These are phyloP conservation scores for Pisolithus albus DNA, from an alignment of 768 basidiomycete genomes.

Conservation along the genomic window DNA sequence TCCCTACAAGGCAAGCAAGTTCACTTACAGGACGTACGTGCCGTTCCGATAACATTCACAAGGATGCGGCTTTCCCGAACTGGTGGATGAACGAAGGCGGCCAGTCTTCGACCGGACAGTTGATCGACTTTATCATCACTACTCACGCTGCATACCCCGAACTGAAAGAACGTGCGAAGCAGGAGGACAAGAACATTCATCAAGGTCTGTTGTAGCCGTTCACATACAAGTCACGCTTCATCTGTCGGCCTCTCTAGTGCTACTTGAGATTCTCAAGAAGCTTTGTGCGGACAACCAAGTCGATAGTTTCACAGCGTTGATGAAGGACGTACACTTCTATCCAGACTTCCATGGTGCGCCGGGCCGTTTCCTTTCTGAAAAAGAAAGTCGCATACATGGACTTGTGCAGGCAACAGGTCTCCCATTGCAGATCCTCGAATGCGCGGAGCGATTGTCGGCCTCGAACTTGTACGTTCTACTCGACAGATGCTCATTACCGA, in stretches of 20 bases:
- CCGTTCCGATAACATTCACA: slow-evolving; percentile 3
- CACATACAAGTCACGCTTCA: background rate
- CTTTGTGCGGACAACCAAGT: slow-evolving; percentile 49
- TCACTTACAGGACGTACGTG: background rate
- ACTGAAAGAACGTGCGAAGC: slow-evolving; percentile 57
- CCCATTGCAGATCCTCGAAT: slow-evolving; percentile 94
- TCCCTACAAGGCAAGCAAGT: slow-evolving; percentile 58
- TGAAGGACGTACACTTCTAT: slow-evolving; percentile 88
- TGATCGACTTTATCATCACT: slow-evolving; percentile 91
- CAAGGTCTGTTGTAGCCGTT: slow-evolving; percentile 31
- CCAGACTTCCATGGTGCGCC: slow-evolving; percentile 83
- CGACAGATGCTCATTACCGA: background rate
- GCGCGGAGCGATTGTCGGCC: slow-evolving; percentile 86
- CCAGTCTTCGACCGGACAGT: slow-evolving; percentile 91
- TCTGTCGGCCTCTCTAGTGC: slow-evolving; percentile 37
- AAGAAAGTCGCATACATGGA: background rate
- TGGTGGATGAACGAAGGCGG: slow-evolving; percentile 99
- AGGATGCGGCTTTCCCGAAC: slow-evolving; percentile 85
- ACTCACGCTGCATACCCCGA: slow-evolving; percentile 82
- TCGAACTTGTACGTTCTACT: slow-evolving; percentile 53
- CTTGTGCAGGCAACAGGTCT: slow-evolving; percentile 76
- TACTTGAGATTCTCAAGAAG: slow-evolving; percentile 67
- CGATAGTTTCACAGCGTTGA: slow-evolving; percentile 71
- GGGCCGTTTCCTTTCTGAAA: background rate
- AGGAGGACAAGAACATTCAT: slow-evolving; percentile 54